These are phyloP conservation scores for Hypoxylon rubiginosum DNA, from an alignment of 2,329 filamentous ascomycete genomes.

Conservation along the genomic window DNA sequence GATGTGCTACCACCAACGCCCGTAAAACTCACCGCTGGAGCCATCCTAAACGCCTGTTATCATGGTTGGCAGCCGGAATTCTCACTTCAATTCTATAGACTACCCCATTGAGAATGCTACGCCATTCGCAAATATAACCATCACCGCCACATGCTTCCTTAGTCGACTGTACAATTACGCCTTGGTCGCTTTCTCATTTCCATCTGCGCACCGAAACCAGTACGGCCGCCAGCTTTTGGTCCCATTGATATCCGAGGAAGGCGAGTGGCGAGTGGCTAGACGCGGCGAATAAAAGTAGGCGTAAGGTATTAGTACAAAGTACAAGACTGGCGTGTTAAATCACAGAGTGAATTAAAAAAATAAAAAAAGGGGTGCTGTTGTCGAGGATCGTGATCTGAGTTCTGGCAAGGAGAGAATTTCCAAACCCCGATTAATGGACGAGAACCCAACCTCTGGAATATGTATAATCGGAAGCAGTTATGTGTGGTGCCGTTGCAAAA, in stretches of 20 bases:
- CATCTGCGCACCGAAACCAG: slow-evolving; percentile 5
- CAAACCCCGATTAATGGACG: slow-evolving; percentile 30
- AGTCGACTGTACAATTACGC: slow-evolving; percentile 27
- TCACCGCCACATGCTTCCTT: slow-evolving; percentile 12
- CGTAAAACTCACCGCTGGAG: slow-evolving; percentile 23
- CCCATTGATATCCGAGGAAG: background rate
- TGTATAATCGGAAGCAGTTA: slow-evolving; percentile 29
- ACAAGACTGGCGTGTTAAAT: slow-evolving; percentile 47
- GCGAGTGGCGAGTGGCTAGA: slow-evolving; percentile 2
- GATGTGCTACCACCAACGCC: slow-evolving; percentile 41
- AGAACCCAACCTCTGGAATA: slow-evolving; percentile 23
- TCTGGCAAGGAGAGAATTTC: slow-evolving; percentile 19
- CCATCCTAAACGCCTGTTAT: slow-evolving; percentile 38
- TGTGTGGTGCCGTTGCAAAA: slow-evolving; percentile 20
- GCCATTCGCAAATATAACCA: slow-evolving; percentile 24
- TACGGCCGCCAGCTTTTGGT: background rate
- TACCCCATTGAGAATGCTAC: slow-evolving; percentile 25
- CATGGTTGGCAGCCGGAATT: slow-evolving; percentile 23
- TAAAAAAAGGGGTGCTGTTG: slow-evolving; percentile 28
- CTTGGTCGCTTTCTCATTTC: slow-evolving; percentile 4
- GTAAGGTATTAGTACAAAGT: slow-evolving; percentile 49
- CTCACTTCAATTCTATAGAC: slow-evolving; percentile 27
- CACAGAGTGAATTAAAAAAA: slow-evolving; percentile 33
- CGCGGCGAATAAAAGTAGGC: slow-evolving; percentile 27
- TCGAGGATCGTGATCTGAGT: slow-evolving; percentile 15